Evolutionary conservation across 1,284 basidiomycete species (phyloP).

Genomic region (Erythrobasidium hasegawianum): DNA sequence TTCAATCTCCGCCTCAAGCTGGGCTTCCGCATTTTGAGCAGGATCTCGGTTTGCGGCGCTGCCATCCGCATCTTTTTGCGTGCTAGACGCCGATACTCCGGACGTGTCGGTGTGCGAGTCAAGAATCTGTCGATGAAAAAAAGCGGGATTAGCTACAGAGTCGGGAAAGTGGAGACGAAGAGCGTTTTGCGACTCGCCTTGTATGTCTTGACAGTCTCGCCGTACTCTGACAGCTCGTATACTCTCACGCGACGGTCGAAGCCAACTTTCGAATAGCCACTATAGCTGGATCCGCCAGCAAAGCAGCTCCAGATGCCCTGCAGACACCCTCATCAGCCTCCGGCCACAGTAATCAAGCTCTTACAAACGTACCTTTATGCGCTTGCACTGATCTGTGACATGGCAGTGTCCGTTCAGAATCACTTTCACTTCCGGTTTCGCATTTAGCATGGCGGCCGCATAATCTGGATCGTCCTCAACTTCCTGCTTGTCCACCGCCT

Average conservation of each 20-base stretch:
- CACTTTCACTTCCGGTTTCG: constrained; percentile 63
- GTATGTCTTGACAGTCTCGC: constrained; percentile 82
- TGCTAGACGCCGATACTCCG: constrained; percentile 1
- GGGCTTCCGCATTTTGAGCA: too few species aligned
- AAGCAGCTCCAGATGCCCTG: constrained; percentile 91
- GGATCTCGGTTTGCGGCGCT: too few species aligned
- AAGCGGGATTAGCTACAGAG: too few species aligned
- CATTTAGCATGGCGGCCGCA: constrained; percentile 33
- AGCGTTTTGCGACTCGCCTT: constrained; percentile 59
- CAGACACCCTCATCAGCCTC: constrained; percentile 80
- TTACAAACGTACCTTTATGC: constrained; percentile 29
- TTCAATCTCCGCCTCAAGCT: too few species aligned
- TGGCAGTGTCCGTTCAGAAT: constrained; percentile 61
- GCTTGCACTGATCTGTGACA: constrained; percentile 37
- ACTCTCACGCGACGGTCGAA: constrained; percentile 86
- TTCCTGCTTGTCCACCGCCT: constrained; percentile 52
- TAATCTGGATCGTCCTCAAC: constrained; percentile 51
- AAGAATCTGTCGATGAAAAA: constrained; percentile 19
- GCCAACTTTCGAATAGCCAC: constrained; percentile 70
- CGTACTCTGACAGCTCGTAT: constrained; percentile 77
- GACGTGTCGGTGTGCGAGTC: constrained; percentile 19
- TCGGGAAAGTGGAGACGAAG: neutral
- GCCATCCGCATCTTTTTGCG: neutral
- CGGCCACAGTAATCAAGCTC: constrained; percentile 64
- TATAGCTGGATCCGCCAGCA: constrained; percentile 62